Evolutionary conservation across 177 flowering plant genomes (phyloP).

Genomic region (Tripterygium wilfordii): DNA sequence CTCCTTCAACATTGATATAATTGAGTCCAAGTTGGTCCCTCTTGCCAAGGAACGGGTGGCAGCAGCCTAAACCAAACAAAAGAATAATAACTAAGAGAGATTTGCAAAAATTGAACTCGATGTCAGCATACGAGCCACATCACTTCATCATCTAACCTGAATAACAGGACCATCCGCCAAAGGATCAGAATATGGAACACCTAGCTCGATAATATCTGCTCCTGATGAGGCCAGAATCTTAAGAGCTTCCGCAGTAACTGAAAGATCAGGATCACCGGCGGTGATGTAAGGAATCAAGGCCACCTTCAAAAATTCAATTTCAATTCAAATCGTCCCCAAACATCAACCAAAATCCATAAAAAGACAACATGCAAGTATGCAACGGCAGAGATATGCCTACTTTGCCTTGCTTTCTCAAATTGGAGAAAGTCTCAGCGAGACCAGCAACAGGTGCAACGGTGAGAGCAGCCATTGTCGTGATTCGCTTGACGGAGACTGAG

Average conservation of each 20-base stretch:
- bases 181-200: conserved; percentile 95
- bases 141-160: conserved; percentile 51
- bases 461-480: conserved; percentile 45
- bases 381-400: too few relatives aligned
- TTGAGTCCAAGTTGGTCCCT: conserved; percentile 64
- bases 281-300: conserved; percentile 90
- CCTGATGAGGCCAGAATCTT: conserved; percentile 85
- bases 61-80: conserved; percentile 71
- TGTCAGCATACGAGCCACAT: background rate
- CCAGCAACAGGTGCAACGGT: conserved; percentile 34
- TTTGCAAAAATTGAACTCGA: background rate
- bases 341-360: too few relatives aligned
- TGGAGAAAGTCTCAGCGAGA: conserved; percentile 58
- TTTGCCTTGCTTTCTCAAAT: conserved; percentile 51
- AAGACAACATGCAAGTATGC: background rate
- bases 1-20: conserved; percentile 73
- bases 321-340: too few relatives aligned
- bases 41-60: conserved; percentile 74
- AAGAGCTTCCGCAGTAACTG: conserved; percentile 79
- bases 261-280: conserved; percentile 94
- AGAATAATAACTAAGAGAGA: too few relatives aligned
- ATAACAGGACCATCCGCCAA: conserved; percentile 98
- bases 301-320: conserved; percentile 34
- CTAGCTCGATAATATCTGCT: conserved; percentile 82
- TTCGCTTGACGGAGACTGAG: too few relatives aligned